Base-by-base conservation (phyloP, 306 rosid species). In the Casuarina glauca region DNA sequence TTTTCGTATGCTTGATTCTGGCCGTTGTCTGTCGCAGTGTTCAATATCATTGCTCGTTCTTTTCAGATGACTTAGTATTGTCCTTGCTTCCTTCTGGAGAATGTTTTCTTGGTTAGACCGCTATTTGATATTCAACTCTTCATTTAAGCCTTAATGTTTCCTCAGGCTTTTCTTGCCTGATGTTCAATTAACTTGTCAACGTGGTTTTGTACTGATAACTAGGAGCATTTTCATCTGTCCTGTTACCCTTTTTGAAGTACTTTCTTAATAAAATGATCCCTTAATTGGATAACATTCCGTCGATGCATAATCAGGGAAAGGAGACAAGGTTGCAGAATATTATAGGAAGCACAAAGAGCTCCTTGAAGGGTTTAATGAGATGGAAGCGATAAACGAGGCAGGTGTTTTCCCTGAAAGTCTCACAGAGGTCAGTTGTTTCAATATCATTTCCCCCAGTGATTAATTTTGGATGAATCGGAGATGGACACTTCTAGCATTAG, bases 271-370 rank as follows among this genome's bases (percentile, higher is more conserved):
- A 66, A 36, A 0, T 4, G 48, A n/a, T 6, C 12, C 36, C 42
- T 73, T 1, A 26, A 35, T 60, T 69, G 15, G 5, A 39, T 16
- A 41, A 11, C 58, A 15, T 26, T 17, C 19, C 26, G 42, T 73
- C 12, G 1, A 13, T 48, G 49, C 15, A 80, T 80, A 13, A 69
- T 81, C 10, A 93, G 94, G 78, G 85, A 93, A 82, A 78, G 83
- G 83, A 66, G 66, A 80, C 82, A 89, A 82, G 81, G 87, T 93
- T 70, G 93, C 81, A 13, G 91, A 89, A 73, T 93, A 91, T 83
- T 93, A 93, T 84, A 82, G 87, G 88, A 76, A 88, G 67, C 98
- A 93, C 62, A 90, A 86, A 82, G 85, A 89, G 70, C 94, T 91
- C 58, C 89, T 93, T 75, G 93, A 91, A 82, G 98, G 94, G 60